Base-by-base conservation (phyloP, 768 basidiomycete species). In the Lactarius evosmus region DNA sequence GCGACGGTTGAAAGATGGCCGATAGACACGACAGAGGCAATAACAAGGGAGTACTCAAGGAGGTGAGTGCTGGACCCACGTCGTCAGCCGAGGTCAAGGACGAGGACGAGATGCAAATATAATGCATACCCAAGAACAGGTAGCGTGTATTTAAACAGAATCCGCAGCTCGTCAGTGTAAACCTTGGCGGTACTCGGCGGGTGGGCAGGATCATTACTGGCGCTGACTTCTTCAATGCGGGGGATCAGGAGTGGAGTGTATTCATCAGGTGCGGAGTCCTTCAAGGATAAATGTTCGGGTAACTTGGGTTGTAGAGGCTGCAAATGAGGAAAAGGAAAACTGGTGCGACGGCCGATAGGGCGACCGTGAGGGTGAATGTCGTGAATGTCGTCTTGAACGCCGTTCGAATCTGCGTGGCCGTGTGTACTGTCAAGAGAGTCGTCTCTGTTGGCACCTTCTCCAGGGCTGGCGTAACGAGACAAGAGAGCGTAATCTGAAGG, bases 1-100 rank as follows among this genome's bases (percentile, higher is more conserved):
- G 94, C 91, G 1, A 83, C 85, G 0, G 94, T 96, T 0, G 93
- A 94, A 12, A 98, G 75, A 74, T 98, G 96, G 0, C 96, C 96
- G 27, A 96, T 89, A 12, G 87, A 88, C 38, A 98, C 74, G 55
- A 96, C 91, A 12, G 92, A 87, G 3, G 86, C 87, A 41, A 96
- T 79, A 52, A 93, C 83, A 36, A 98, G 83, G 9, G 89, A 91
- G 73, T 91, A 95, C 72, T 98, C 95, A 22, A 92, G 80, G 22
- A 93, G 56, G 66, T 91, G 88, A 3, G 91, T 87, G 7, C 91
- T 92, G 56, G 9, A 46, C 33, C 51, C 14, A 30, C 7, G n/a
- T 19, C 40, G n/a, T 59, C 34, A 51, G 38, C 12, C 56, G 41
- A 40, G 54, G 34, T 11, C 56, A 30, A 36, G 56, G 30, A 52